Percentiles rank a stretch among this genome's conserved stretches.
These are phyloP conservation scores for Trichoderma hamatum DNA, from an alignment of 2,329 filamentous ascomycete species.

Conservation along the genomic window DNA sequence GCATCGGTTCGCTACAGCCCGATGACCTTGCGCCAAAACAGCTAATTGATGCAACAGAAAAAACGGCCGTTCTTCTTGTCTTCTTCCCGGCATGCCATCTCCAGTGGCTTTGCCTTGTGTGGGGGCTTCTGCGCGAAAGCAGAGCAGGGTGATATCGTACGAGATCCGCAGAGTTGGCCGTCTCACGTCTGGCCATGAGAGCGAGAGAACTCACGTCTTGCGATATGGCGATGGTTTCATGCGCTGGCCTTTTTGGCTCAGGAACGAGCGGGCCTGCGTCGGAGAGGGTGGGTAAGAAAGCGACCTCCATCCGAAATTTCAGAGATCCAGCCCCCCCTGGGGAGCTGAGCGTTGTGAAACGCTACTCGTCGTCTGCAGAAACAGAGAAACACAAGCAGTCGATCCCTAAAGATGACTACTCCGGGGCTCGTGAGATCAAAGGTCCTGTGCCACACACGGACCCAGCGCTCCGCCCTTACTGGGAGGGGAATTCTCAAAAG, in stretches of 20 bases:
- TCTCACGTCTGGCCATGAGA: background rate
- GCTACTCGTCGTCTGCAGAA: background rate
- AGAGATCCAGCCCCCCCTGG: background rate
- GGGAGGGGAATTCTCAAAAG: background rate
- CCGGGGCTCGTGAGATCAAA: background rate
- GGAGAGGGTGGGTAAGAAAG: conserved; percentile 15
- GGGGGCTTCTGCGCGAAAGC: background rate
- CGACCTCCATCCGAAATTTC: background rate
- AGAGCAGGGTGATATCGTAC: background rate
- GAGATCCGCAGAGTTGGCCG: background rate
- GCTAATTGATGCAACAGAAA: background rate
- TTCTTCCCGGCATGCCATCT: background rate
- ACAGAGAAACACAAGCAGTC: background rate
- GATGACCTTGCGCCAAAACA: background rate
- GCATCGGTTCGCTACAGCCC: conserved; percentile 3
- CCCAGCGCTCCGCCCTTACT: conserved; percentile 5
- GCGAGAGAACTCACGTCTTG: background rate
- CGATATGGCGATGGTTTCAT: background rate
- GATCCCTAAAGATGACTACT: background rate
- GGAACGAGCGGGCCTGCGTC: background rate
- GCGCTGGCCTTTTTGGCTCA: background rate
- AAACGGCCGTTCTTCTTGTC: background rate
- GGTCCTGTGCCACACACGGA: background rate
- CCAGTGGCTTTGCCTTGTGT: background rate
- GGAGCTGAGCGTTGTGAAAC: conserved; percentile 14